Evolutionary conservation across 202 grass and related monocot genomes (phyloP).

Genomic region (Setaria viridis): DNA sequence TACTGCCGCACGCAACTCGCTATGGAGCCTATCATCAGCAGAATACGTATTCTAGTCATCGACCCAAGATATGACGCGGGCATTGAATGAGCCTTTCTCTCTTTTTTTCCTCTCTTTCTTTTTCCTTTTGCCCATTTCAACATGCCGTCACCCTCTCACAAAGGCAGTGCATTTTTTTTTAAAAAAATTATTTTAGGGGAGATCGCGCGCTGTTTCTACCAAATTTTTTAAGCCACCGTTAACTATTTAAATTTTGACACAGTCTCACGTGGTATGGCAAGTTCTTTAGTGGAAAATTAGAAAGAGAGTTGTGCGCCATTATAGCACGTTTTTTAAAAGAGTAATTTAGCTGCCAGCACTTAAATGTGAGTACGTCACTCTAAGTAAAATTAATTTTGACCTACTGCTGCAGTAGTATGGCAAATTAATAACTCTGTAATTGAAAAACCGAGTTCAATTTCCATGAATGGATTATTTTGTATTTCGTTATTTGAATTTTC

Average conservation of each 20-base stretch:
- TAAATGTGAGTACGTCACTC: too few species aligned
- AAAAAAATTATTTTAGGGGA: neutral
- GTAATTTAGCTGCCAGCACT: too few species aligned
- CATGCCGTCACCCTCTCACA: neutral
- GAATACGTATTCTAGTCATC: too few species aligned
- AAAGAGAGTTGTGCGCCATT: neutral
- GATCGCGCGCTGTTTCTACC: neutral
- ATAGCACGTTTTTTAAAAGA: neutral
- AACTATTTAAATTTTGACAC: neutral
- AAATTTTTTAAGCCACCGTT: neutral
- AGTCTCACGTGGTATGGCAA: neutral
- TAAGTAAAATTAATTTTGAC: neutral
- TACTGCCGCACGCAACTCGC: too few species aligned
- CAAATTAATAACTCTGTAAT: neutral
- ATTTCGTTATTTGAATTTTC: too few species aligned
- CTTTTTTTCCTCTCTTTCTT: too few species aligned
- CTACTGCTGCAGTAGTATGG: neutral
- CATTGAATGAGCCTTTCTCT: too few species aligned
- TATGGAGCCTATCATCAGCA: too few species aligned
- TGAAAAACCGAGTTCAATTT: neutral
- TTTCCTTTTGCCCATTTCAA: too few species aligned
- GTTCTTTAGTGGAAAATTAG: neutral
- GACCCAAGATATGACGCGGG: too few species aligned
- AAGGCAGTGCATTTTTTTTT: neutral
- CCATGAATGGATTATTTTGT: too few species aligned